Evolutionary conservation across 129 eudicot genomes (phyloP), one percentile per base, ranked within the genome.

Genomic region (Flaveria sonorensis): DNA sequence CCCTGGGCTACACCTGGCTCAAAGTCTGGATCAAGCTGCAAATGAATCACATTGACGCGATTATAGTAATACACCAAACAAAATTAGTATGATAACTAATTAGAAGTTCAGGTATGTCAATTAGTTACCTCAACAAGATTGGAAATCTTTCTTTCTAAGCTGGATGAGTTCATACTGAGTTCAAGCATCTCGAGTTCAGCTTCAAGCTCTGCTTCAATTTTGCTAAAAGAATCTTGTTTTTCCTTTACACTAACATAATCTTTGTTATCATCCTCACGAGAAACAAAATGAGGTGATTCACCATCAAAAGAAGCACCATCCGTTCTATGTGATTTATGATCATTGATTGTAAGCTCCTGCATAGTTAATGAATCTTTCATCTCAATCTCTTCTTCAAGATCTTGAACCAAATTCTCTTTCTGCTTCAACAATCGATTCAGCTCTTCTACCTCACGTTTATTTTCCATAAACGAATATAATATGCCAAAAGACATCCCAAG

Each of bases 151-250:
- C 85, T 52, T 71, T 87, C 84, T 84, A 93, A 70, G 24, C 59
- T 71, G 36, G 88, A 85, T 28, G 92, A 84, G 28, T 74, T 84
- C 86, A 93, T 87, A 85, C 73, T 92, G 59, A 80, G n/a, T 75
- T 87, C 92, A 82, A 92, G 85, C 84, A 83, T 86, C 67, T 86
- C 91, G 30, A 92, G 84, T 84, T 92, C 97, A 75, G 91, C 97
- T 92, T 89, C 91, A 73, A 92, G 96, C 81, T 92, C 97, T 9
- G 89, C 88, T 84, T 92, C 97, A 76, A 92, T 92, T 67, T 73
- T 75, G 70, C 92, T 72, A 81, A 85, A 77, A 39, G 92, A 87
- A 28, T 87, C 75, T n/a, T 85, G 89, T 19, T 88, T 83, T 68
- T 72, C 47, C 56, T 65, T 80, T 65, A 62, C 64, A 69, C 62